These are phyloP conservation scores for Arbutus unedo DNA, from an alignment of 148 eudicot species.

Conservation along the genomic window DNA sequence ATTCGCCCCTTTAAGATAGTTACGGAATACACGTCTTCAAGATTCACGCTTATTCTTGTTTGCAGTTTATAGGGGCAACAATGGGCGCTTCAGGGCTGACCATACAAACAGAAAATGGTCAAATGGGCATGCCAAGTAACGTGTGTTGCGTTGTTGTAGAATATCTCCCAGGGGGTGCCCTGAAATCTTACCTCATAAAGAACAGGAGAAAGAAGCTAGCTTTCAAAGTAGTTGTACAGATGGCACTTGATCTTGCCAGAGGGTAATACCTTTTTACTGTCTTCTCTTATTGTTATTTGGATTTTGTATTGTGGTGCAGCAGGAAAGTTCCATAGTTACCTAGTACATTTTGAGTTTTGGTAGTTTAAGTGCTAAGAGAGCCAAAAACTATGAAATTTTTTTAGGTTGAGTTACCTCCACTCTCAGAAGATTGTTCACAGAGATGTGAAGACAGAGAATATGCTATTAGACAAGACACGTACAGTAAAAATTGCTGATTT, in stretches of 20 bases:
- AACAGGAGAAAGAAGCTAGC: slow-evolving; percentile 69
- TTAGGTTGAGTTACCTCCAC: slow-evolving; percentile 91
- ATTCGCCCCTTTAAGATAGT: neutral
- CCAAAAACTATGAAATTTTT: slow-evolving; percentile 13
- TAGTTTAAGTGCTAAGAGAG: slow-evolving; percentile 10
- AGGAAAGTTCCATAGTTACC: neutral
- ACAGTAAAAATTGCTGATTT: slow-evolving; percentile 95
- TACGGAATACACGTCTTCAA: neutral
- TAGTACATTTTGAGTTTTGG: neutral
- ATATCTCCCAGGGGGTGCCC: slow-evolving; percentile 75
- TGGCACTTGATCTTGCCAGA: slow-evolving; percentile 89
- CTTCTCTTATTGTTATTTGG: neutral
- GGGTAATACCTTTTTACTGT: slow-evolving; percentile 39
- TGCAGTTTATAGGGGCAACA: slow-evolving; percentile 86
- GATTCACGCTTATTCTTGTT: slow-evolving; percentile 10
- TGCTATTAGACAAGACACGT: slow-evolving; percentile 88
- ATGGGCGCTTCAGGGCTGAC: slow-evolving; percentile 75
- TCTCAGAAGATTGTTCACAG: slow-evolving; percentile 93
- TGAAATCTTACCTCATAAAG: slow-evolving; percentile 75
- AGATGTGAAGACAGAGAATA: slow-evolving; percentile 97
- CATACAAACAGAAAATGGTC: slow-evolving; percentile 74
- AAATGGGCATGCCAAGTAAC: slow-evolving; percentile 76
- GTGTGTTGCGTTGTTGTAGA: slow-evolving; percentile 84
- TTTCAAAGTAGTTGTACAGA: slow-evolving; percentile 74
- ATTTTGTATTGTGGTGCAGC: neutral